phyloP scores from a whole-genome alignment of 2,329 filamentous ascomycete species.

The Aspergillus brasiliensis region DNA sequence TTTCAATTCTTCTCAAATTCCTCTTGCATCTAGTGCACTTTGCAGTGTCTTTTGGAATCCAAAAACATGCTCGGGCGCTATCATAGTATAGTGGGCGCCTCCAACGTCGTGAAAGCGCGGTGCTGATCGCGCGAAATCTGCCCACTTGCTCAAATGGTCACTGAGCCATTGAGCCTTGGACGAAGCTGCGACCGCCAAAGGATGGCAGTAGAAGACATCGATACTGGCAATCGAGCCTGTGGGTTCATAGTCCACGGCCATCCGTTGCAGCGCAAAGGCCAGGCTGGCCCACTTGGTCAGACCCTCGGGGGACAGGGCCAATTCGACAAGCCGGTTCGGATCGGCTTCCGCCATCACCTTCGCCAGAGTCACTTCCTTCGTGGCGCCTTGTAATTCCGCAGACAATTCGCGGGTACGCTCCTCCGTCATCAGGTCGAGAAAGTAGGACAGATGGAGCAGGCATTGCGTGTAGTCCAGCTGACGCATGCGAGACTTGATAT shows the following conservation, averaged over 20 bases:
- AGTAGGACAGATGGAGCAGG: slow-evolving; percentile 46
- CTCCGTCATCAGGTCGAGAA: slow-evolving; percentile 45
- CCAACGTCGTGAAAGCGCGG: slow-evolving; percentile 38
- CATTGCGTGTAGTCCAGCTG: slow-evolving; percentile 44
- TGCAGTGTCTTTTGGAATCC: slow-evolving; percentile 30
- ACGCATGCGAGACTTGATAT: slow-evolving; percentile 49
- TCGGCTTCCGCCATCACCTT: slow-evolving; percentile 13
- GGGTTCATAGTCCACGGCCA: slow-evolving; percentile 46
- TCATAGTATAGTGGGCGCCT: slow-evolving; percentile 46
- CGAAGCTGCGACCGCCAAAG: slow-evolving; percentile 33
- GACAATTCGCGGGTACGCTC: not conserved
- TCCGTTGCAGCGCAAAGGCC: slow-evolving; percentile 24
- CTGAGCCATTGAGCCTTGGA: slow-evolving; percentile 10
- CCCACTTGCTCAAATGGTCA: slow-evolving; percentile 38
- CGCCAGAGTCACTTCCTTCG: slow-evolving; percentile 18
- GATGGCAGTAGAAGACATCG: slow-evolving; percentile 48
- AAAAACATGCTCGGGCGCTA: slow-evolving; percentile 39
- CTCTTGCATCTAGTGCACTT: slow-evolving; percentile 2
- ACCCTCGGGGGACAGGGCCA: slow-evolving; percentile 23
- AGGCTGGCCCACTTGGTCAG: slow-evolving; percentile 38
- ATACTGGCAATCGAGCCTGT: slow-evolving; percentile 37
- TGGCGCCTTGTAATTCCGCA: not conserved
- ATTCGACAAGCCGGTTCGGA: slow-evolving; percentile 15
- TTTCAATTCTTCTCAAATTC: no score
- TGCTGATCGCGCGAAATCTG: slow-evolving; percentile 32